A percentile compares a stretch with the other conserved stretches of the same genome.
These are phyloP conservation scores for Aschersonia sp. DNA, from an alignment of 2,329 filamentous ascomycete genomes.

Conservation along the genomic window DNA sequence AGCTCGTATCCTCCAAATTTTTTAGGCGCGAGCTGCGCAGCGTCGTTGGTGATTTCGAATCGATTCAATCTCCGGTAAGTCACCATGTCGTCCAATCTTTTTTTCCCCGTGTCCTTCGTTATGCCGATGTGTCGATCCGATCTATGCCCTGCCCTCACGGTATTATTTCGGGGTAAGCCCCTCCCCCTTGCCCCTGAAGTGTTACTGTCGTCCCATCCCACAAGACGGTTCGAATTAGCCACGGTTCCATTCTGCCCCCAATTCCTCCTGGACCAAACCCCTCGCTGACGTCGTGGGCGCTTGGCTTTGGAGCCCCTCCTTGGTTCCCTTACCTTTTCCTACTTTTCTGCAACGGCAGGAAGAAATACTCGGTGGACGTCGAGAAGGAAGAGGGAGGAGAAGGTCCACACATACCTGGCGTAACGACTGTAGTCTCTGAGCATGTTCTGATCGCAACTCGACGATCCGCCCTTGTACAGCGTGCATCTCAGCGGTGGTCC, in stretches of 20 bases:
- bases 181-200: conserved; percentile 3
- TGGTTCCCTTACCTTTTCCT: not conserved
- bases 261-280: conserved; percentile 4
- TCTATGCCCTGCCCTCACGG: not conserved
- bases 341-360: not conserved
- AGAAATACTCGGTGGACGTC: not conserved
- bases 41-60: too few species aligned
- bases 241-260: conserved; percentile 6
- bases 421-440: conserved; percentile 18
- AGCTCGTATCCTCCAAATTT: too few species aligned
- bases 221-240: conserved; percentile 3
- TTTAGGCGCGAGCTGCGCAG: too few species aligned
- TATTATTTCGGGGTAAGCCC: conserved; percentile 5
- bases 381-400: not conserved
- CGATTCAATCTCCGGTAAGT: too few species aligned
- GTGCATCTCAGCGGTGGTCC: conserved; percentile 54
- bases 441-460: conserved; percentile 27
- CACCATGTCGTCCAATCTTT: too few species aligned
- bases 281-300: not conserved
- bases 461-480: conserved; percentile 48
- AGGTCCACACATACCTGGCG: conserved; percentile 12
- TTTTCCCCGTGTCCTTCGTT: not conserved
- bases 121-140: not conserved
- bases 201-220: conserved; percentile 2
- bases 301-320: not conserved